Evolutionary conservation across 176 grass and related monocot genomes (phyloP).

Genomic region (Avena eriantha): DNA sequence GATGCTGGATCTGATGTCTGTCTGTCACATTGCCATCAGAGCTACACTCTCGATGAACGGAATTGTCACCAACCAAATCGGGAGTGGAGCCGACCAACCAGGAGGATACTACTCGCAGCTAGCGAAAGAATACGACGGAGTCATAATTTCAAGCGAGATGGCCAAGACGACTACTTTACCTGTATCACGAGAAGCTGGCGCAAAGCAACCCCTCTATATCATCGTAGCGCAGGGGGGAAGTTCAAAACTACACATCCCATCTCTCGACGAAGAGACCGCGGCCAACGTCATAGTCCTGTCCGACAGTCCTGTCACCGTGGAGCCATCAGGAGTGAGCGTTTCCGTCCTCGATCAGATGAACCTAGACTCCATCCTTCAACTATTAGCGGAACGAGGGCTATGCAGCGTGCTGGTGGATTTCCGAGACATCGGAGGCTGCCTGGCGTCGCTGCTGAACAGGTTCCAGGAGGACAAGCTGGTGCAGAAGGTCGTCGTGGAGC

Average conservation of each 20-base stretch:
- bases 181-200: conserved; percentile 60
- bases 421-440: conserved; percentile 43
- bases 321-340: conserved; percentile 54
- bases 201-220: conserved; percentile 78
- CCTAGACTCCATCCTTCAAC: conserved; percentile 59
- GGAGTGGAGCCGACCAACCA: conserved; percentile 52
- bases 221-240: conserved; percentile 54
- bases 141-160: conserved; percentile 77
- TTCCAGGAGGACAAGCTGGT: conserved; percentile 61
- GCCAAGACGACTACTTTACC: conserved; percentile 53
- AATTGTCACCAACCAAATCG: conserved; percentile 55
- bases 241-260: conserved; percentile 55
- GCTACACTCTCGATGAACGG: conserved; percentile 76
- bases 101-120: conserved; percentile 85
- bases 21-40: conserved; percentile 50
- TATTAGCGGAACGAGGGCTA: conserved; percentile 54
- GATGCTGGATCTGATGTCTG: not conserved
- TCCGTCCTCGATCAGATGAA: conserved; percentile 58
- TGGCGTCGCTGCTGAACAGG: conserved; percentile 56
- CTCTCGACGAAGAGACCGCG: conserved; percentile 48
- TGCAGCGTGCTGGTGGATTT: conserved; percentile 81
- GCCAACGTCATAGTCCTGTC: conserved; percentile 56
- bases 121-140: conserved; percentile 79
- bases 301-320: conserved; percentile 52
- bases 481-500: conserved; percentile 87